Conservation (phyloP, 2,329 filamentous ascomycete genomes). For the Xylaria hypoxylon region DNA sequence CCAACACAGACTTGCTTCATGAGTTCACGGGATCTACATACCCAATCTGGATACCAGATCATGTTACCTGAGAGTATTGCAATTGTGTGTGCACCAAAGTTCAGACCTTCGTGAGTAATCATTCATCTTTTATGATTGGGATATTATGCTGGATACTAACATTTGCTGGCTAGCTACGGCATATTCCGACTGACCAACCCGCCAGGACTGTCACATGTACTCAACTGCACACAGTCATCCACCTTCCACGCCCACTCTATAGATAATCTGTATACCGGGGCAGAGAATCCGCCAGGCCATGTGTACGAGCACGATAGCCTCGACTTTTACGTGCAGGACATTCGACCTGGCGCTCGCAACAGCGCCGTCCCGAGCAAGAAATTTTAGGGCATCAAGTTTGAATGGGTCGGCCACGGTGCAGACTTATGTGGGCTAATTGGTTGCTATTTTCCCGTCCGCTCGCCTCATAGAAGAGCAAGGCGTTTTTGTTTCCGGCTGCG, state of each 20-base stretch:
- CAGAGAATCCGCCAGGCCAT: conserved; percentile 73
- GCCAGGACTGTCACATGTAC: conserved; percentile 85
- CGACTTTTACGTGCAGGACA: conserved; percentile 68
- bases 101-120: conserved; percentile 74
- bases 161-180: conserved; percentile 72
- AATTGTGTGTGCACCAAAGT: conserved; percentile 92
- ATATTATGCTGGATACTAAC: conserved; percentile 18
- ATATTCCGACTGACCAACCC: conserved; percentile 95
- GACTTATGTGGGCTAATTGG: conserved; percentile 30
- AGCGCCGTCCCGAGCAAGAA: conserved; percentile 43
- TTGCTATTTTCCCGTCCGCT: conserved; percentile 26
- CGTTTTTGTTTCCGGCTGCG: conserved; percentile 8
- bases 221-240: conserved; percentile 80
- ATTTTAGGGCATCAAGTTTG: conserved; percentile 48
- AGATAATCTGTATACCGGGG: conserved; percentile 81
- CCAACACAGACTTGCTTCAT: conserved; percentile 98
- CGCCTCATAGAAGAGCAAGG: conserved; percentile 12
- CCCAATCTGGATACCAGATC: conserved; percentile 92
- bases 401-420: conserved; percentile 41
- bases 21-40: conserved; percentile 93
- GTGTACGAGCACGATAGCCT: conserved; percentile 75
- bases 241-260: conserved; percentile 82
- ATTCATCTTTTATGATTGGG: conserved; percentile 2
- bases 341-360: conserved; percentile 56
- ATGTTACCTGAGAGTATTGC: conserved; percentile 98